phyloP scores from a whole-genome alignment of 768 basidiomycete genomes.

The Solioccasus polychromus region DNA sequence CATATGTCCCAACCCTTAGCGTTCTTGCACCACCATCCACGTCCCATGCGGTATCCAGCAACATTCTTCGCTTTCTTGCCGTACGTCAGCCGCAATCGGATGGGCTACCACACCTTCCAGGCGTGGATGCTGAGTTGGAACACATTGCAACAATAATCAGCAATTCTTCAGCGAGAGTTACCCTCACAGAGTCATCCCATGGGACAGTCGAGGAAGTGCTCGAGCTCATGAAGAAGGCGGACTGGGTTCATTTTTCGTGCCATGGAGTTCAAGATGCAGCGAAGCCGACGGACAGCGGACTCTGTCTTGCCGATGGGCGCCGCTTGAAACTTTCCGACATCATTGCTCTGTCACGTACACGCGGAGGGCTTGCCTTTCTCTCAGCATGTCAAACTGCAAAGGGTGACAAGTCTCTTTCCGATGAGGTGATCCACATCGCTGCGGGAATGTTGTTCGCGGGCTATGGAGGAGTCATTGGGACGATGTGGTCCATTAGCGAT shows the following conservation, averaged over 20 bases:
- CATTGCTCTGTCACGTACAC: too few relatives aligned
- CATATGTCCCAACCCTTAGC: conserved; percentile 28
- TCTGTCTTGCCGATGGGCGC: too few relatives aligned
- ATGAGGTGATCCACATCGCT: too few relatives aligned
- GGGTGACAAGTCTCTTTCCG: too few relatives aligned
- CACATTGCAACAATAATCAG: conserved; percentile 5
- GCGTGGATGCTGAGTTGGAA: conserved; percentile 16
- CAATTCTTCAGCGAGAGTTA: background rate
- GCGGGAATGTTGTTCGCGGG: too few relatives aligned
- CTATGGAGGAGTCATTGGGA: too few relatives aligned
- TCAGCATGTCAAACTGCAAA: too few relatives aligned
- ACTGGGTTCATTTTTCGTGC: conserved; percentile 30
- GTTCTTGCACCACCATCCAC: conserved; percentile 5
- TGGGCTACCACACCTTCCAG: background rate
- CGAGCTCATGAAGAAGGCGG: background rate
- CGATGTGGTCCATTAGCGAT: too few relatives aligned
- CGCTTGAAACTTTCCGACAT: too few relatives aligned
- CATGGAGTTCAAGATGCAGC: too few relatives aligned
- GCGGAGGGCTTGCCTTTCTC: too few relatives aligned
- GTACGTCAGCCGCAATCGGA: conserved; percentile 11
- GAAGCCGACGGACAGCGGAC: too few relatives aligned
- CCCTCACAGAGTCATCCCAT: background rate
- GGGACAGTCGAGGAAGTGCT: background rate
- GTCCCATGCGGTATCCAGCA: background rate
- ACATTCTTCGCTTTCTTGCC: conserved; percentile 1